Evolutionary conservation across 2,329 filamentous ascomycete species (phyloP).

Genomic region (Arthrobotrys musiformis): DNA sequence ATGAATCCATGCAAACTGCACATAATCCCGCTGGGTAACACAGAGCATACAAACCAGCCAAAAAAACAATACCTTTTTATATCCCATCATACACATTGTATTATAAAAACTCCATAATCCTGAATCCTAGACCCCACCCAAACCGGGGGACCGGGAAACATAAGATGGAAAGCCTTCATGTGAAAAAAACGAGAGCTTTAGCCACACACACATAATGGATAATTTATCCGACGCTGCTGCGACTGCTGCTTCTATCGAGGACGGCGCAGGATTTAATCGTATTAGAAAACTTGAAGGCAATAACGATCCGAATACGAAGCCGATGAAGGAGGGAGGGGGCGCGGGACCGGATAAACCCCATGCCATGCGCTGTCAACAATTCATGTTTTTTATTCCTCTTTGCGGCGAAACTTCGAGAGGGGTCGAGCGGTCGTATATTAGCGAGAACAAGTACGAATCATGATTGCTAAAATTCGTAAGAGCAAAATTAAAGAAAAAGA

Average conservation of each 20-base stretch:
- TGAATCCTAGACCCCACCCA: background rate
- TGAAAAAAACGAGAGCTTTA: background rate
- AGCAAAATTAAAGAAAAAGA: background rate
- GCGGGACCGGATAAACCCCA: constrained; percentile 20
- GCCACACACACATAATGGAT: background rate
- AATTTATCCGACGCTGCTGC: constrained; percentile 11
- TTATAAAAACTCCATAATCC: constrained; percentile 1
- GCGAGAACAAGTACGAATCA: background rate
- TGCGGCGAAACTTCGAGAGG: constrained; percentile 24
- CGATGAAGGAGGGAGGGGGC: background rate
- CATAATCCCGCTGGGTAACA: constrained; percentile 19
- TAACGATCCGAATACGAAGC: constrained; percentile 18
- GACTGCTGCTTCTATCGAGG: too few species aligned
- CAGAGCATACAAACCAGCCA: constrained; percentile 4
- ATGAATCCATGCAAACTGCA: constrained; percentile 13
- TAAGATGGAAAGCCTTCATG: background rate
- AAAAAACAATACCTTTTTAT: background rate
- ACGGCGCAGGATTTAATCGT: background rate
- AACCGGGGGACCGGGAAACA: too few species aligned
- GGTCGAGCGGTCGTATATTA: background rate
- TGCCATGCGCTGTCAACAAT: constrained; percentile 15
- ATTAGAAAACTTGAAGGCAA: background rate
- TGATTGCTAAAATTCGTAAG: too few species aligned
- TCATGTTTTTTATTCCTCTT: too few species aligned
- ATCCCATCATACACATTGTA: too few species aligned